Percentiles rank a stretch among this genome's conserved stretches.
phyloP scores from a whole-genome alignment of 176 grass and related monocot genomes.

The Ensete ventricosum region DNA sequence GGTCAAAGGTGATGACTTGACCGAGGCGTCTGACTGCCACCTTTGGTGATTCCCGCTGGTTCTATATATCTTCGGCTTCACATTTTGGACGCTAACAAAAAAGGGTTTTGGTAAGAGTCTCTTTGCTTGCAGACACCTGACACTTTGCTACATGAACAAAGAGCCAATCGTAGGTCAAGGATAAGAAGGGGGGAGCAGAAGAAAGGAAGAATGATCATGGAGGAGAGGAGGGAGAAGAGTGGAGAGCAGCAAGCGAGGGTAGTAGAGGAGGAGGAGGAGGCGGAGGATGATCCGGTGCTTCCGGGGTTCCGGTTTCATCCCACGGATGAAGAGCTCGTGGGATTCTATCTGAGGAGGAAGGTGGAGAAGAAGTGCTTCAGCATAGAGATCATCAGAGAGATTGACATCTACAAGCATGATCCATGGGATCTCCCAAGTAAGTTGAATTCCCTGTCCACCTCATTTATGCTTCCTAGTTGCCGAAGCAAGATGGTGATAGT shows the following conservation, averaged over 20 bases:
- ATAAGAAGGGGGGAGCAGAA: neutral
- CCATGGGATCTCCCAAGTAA: slow-evolving; percentile 77
- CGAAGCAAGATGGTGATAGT: no score
- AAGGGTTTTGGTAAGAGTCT: neutral
- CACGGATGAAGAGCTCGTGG: slow-evolving; percentile 74
- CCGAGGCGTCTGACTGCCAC: neutral
- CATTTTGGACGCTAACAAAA: neutral
- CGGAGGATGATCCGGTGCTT: slow-evolving; percentile 30
- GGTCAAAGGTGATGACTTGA: neutral
- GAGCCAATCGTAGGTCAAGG: neutral
- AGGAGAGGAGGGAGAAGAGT: slow-evolving; percentile 8
- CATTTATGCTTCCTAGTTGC: no score
- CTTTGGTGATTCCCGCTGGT: neutral
- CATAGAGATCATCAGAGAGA: slow-evolving; percentile 72
- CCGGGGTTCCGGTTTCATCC: slow-evolving; percentile 84
- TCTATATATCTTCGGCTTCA: neutral
- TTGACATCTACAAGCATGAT: slow-evolving; percentile 72
- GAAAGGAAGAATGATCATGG: neutral
- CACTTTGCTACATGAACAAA: neutral
- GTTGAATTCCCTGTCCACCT: neutral
- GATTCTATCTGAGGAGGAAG: slow-evolving; percentile 67
- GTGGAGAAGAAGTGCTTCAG: slow-evolving; percentile 51
- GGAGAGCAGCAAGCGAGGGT: neutral
- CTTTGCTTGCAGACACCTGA: neutral
- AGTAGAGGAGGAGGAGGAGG: slow-evolving; percentile 32